Evolutionary conservation across 2,329 filamentous ascomycete species (phyloP), one percentile per base, ranked within the genome.

Genomic region (Lachnellula suecica): DNA sequence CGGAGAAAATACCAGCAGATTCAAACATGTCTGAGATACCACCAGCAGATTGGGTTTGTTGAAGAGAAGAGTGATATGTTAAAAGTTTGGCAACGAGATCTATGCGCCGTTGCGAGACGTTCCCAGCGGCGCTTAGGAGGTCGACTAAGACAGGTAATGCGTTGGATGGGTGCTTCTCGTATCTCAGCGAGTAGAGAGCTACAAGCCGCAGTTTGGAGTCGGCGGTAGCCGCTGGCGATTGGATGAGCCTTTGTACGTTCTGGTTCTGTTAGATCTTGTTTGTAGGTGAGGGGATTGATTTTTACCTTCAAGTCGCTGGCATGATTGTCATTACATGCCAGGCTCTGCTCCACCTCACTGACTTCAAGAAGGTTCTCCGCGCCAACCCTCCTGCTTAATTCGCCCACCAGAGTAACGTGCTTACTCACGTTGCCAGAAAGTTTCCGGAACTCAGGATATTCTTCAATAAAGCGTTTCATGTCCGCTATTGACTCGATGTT

Each of bases 391-490:
- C 93, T 82, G 69, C 91, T 97, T 37, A 99, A 79, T 68, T 99
- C 95, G 1, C 91, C 91, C 20, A 99, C 94, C 20, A 99, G 76
- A 0, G 94, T 96, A 52, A 99, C 95, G 68, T 99, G 94, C 68
- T 99, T 99, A 74, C 92, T 97, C 49, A 99, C 94, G 62, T 99
- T 99, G 34, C 94, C 92, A 2, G 94, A 97, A 1, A 99, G 82
- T 66, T 97, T 96, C 53, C 94, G 85, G 70, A 99, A 99, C 68
- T 99, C 94, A 2, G 94, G 94, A 67, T 97, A 99, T 66, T 99
- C 94, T 71, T 99, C 94, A 50, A 99, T 95, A 64, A 99, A 99
- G 40, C 92, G 89, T 71, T 99, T 99, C 95, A 99, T 99, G 69
- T 99, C 94, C 50, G 88, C 81, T 67, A 99, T 97, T 15, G 93